A percentile compares a stretch with the other conserved stretches of the same genome.
Evolutionary conservation across 78 protist genomes (phyloP).

Genomic region (Chrysochromulina parva): DNA sequence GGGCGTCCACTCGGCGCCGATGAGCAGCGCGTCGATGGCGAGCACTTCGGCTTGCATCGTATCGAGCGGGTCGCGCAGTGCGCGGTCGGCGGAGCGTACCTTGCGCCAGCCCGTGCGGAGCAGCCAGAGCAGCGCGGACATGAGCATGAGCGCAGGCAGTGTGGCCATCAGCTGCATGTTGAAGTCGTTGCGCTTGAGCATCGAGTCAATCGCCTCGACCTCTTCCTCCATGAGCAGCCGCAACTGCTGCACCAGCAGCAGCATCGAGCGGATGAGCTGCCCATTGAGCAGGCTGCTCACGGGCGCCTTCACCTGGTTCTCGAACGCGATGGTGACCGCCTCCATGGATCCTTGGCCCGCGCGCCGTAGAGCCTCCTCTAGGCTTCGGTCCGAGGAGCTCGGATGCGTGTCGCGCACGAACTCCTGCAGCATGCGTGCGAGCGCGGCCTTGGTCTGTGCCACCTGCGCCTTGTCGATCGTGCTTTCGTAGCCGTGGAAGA

Average conservation of each 20-base stretch:
- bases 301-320: background rate
- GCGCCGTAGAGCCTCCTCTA: background rate
- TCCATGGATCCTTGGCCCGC: background rate
- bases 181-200: constrained; percentile 4
- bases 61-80: too few relatives aligned
- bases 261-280: background rate
- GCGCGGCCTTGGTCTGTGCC: background rate
- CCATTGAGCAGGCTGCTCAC: background rate
- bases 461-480: background rate
- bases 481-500: background rate
- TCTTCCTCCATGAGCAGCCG: background rate
- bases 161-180: background rate
- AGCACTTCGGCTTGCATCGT: too few relatives aligned
- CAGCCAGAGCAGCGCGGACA: background rate
- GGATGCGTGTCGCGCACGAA: background rate
- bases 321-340: background rate
- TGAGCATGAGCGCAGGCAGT: background rate
- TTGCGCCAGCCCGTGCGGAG: background rate
- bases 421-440: background rate
- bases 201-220: background rate
- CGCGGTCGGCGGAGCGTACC: too few relatives aligned
- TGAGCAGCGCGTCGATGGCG: too few relatives aligned
- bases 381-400: background rate
- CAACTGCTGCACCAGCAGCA: background rate
- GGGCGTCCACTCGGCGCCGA: background rate